A percentile compares a stretch with the other conserved stretches of the same genome.
Conservation (phyloP, 768 basidiomycete genomes). For the Gloeopeniophorella convolvens region DNA sequence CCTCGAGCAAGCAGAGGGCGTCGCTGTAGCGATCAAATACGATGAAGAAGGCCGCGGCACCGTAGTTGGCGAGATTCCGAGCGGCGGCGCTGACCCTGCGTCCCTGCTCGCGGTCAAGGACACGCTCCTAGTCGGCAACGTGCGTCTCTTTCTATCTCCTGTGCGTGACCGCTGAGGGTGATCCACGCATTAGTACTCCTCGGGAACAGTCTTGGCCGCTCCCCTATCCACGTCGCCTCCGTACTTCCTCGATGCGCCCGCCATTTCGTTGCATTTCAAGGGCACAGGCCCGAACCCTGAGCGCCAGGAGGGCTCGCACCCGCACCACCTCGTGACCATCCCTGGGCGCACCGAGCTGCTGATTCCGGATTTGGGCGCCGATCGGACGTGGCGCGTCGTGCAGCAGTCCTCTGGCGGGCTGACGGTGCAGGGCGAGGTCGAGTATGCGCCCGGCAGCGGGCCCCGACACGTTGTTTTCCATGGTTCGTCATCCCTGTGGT, state of each 20-base stretch:
- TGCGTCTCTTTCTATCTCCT: conserved; percentile 35
- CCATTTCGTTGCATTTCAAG: conserved; percentile 37
- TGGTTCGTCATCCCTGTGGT: conserved; percentile 35
- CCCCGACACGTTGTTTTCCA: conserved; percentile 64
- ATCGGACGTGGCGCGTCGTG: conserved; percentile 53
- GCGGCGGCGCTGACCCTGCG: conserved; percentile 59
- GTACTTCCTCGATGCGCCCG: conserved; percentile 33
- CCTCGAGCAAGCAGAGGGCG: conserved; percentile 63
- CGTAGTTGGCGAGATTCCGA: conserved; percentile 43
- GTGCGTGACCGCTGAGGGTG: too few species aligned
- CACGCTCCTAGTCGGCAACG: conserved; percentile 65
- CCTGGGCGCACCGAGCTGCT: conserved; percentile 29
- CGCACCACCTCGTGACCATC: conserved; percentile 57
- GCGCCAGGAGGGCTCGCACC: conserved; percentile 69
- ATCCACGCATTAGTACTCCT: conserved; percentile 78
- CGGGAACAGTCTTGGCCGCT: conserved; percentile 51
- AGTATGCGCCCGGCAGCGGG: conserved; percentile 51
- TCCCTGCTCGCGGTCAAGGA: conserved; percentile 51
- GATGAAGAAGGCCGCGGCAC: conserved; percentile 45
- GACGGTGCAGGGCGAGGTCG: conserved; percentile 42
- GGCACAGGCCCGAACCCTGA: conserved; percentile 57
- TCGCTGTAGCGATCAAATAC: conserved; percentile 52
- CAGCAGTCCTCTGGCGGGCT: conserved; percentile 40
- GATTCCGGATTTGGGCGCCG: conserved; percentile 37
- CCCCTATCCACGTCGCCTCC: conserved; percentile 47